These are phyloP conservation scores for Gloeopeniophorella convolvens DNA, from an alignment of 768 basidiomycete species.

Conservation along the genomic window DNA sequence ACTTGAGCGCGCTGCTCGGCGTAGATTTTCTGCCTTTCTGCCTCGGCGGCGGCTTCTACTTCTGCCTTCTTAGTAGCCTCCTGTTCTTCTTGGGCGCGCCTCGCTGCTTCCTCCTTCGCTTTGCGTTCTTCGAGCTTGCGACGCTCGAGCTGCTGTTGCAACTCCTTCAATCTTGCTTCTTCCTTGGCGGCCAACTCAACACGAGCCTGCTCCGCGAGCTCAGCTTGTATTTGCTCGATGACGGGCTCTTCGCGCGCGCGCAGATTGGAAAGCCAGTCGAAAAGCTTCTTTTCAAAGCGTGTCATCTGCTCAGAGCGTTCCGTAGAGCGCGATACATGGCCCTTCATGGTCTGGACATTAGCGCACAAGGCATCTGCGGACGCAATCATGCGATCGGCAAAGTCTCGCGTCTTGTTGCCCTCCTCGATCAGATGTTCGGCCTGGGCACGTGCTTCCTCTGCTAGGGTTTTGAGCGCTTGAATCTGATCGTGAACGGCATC, in stretches of 20 bases:
- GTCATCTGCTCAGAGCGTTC: conserved; percentile 7
- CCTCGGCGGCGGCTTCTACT: conserved; percentile 2
- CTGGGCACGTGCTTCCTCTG: conserved; percentile 4
- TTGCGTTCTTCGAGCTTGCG: conserved; percentile 8
- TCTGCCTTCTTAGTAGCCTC: neutral
- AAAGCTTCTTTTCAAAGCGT: neutral
- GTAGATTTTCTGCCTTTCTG: neutral
- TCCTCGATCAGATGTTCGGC: conserved; percentile 8
- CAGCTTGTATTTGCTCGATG: neutral
- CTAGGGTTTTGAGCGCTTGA: neutral
- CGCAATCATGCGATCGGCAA: conserved; percentile 4
- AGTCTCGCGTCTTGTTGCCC: conserved; percentile 7
- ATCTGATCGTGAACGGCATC: neutral
- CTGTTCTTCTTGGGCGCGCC: conserved; percentile 5
- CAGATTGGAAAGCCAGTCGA: conserved; percentile 1
- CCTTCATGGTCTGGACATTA: neutral
- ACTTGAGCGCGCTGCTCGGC: conserved; percentile 9
- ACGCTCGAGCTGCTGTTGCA: conserved; percentile 5
- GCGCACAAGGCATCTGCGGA: neutral
- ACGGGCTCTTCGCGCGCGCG: conserved; percentile 2
- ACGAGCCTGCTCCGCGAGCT: conserved; percentile 4
- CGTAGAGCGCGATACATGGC: neutral
- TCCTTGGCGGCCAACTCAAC: conserved; percentile 2
- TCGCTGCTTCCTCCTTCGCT: conserved; percentile 7
- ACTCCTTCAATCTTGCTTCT: neutral